Conservation (phyloP, 495 filamentous ascomycete species). For the Jackrogersella multiformis region DNA sequence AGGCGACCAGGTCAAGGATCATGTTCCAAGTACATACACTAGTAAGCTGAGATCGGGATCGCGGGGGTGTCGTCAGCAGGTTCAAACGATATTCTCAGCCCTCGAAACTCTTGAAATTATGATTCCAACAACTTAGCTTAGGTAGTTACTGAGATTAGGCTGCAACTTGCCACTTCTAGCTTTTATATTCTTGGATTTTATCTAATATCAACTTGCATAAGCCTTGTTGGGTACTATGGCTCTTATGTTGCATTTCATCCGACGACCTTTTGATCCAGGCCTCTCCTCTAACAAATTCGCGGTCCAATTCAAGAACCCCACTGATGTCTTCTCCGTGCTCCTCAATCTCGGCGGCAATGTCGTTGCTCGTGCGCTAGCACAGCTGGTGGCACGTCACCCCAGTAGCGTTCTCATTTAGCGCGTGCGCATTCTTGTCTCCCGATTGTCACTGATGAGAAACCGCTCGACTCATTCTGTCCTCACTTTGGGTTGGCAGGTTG, state of each 20-base stretch:
- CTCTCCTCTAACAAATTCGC: slow-evolving; percentile 13
- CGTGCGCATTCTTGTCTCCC: background rate
- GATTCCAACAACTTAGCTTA: background rate
- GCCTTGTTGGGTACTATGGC: background rate
- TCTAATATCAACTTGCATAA: background rate
- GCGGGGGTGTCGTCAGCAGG: no score
- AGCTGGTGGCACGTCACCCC: slow-evolving; percentile 54
- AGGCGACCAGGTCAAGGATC: no score
- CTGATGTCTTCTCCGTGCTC: slow-evolving; percentile 56
- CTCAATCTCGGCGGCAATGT: slow-evolving; percentile 62
- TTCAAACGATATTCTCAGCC: no score
- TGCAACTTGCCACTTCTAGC: no score
- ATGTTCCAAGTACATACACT: no score
- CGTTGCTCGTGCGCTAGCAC: slow-evolving; percentile 58
- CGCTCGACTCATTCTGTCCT: background rate
- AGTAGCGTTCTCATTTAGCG: slow-evolving; percentile 64
- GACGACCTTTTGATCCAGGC: slow-evolving; percentile 6
- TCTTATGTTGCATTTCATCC: background rate
- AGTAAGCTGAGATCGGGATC: no score
- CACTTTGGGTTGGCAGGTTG: slow-evolving; percentile 46
- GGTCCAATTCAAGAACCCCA: slow-evolving; percentile 46
- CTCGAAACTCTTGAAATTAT: background rate
- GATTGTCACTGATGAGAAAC: background rate
- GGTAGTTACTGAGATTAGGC: no score
- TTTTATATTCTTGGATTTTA: background rate